Base-by-base conservation (phyloP, 306 rosid species). In the Lotus japonicus region DNA sequence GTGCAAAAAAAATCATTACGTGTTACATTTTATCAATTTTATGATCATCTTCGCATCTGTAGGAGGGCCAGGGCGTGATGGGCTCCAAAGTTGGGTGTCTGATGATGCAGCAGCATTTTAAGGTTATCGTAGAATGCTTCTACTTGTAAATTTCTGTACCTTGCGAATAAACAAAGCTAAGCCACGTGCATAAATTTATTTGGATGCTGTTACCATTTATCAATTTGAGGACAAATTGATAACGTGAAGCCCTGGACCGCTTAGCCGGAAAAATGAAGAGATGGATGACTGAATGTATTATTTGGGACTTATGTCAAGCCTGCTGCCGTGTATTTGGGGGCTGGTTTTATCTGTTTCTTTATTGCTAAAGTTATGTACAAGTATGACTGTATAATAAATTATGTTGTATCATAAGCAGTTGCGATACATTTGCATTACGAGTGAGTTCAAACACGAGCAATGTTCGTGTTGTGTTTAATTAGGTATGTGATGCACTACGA, bases 111-210 rank as follows among this genome's bases (percentile, higher is more conserved):
- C 51, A 17, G 57, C 51, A 48, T 46, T 74, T 39, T 73, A 70
- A 69, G 67, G 44, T 46, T 63, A 55, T 49, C 68, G 16, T 50
- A 28, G 43, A 8, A 41, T 62, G 53, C 68, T 54, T 44, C 67
- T 73, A 45, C 50, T 54, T 78, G 75, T 78, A 66, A 51, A 79
- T 61, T 61, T 68, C 43, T 68, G 72, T 62, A 68, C 28, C 64
- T 62, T 65, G 70, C n/a, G 17, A 66, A 64, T 48, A 76, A 64
- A 39, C 52, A 70, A 63, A 49, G 69, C 64, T 36, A 63, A 49
- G 69, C 64, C 44, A 58, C 53, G 9, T n/a, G 64, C 51, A 54
- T 54, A 14, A 17, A 72, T 35, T 50, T 66, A 23, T 49, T 59
- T 33, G 46, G 18, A 52, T 28, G 33, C 31, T 64, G 70, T 58